Evolutionary conservation across 495 filamentous ascomycete genomes (phyloP).

Genomic region (Hypoxylon crocopeplum): DNA sequence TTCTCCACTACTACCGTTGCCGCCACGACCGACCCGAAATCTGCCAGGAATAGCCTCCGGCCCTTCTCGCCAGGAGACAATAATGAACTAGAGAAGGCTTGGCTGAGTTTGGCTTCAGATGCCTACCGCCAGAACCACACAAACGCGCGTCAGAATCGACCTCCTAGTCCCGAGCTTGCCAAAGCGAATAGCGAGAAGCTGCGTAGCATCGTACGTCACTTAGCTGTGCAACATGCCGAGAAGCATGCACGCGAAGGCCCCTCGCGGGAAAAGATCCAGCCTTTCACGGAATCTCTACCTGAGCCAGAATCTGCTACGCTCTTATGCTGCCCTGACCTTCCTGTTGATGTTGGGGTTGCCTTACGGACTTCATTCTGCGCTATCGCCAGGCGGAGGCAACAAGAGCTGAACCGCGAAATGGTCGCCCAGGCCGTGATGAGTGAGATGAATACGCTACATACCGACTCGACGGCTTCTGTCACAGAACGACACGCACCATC

Average conservation of each 20-base stretch:
- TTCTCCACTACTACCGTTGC: slow-evolving; percentile 70
- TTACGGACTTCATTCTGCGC: slow-evolving; percentile 54
- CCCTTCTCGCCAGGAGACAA: slow-evolving; percentile 82
- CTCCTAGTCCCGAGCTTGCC: slow-evolving; percentile 42
- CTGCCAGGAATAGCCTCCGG: slow-evolving; percentile 64
- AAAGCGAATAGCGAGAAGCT: slow-evolving; percentile 48
- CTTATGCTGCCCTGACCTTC: slow-evolving; percentile 51
- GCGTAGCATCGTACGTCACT: slow-evolving; percentile 53
- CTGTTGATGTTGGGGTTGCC: slow-evolving; percentile 51
- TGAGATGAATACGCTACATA: slow-evolving; percentile 41
- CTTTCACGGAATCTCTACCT: slow-evolving; percentile 39
- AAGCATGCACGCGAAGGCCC: slow-evolving; percentile 41
- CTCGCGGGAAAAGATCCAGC: slow-evolving; percentile 39
- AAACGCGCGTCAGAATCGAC: slow-evolving; percentile 39
- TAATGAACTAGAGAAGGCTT: slow-evolving; percentile 73
- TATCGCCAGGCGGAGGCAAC: slow-evolving; percentile 47
- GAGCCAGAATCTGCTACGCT: slow-evolving; percentile 20
- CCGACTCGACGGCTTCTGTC: slow-evolving; percentile 24
- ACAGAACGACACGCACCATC: slow-evolving; percentile 27
- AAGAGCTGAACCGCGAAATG: slow-evolving; percentile 45
- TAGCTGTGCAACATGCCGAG: slow-evolving; percentile 45
- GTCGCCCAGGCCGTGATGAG: slow-evolving; percentile 53
- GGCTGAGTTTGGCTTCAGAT: slow-evolving; percentile 62
- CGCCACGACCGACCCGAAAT: slow-evolving; percentile 55
- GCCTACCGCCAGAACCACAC: slow-evolving; percentile 51